These are phyloP conservation scores for Andrographis paniculata DNA, from an alignment of 305 asterid species.

Conservation along the genomic window DNA sequence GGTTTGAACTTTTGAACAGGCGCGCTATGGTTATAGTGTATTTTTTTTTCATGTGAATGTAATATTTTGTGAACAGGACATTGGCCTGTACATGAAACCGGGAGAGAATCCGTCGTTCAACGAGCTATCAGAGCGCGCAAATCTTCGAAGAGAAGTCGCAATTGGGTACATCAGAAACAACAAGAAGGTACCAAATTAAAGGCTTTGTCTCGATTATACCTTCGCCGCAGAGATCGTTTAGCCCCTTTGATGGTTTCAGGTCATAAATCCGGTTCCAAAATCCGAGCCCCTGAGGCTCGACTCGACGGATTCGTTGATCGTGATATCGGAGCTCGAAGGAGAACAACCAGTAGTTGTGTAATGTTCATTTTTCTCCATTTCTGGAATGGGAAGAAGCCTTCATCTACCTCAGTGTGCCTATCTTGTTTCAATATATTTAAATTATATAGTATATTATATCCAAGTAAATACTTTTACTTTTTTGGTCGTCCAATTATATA, in stretches of 20 bases:
- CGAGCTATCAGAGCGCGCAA: constrained; percentile 88
- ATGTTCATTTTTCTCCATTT: no score
- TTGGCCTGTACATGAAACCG: constrained; percentile 65
- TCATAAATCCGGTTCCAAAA: constrained; percentile 77
- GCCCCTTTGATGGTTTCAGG: constrained; percentile 32
- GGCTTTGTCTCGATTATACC: constrained; percentile 12
- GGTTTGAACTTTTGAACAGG: no score
- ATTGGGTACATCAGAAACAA: constrained; percentile 75
- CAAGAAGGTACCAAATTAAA: constrained; percentile 40
- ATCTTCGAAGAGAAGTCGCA: constrained; percentile 85
- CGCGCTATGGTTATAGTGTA: no score
- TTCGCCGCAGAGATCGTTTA: constrained; percentile 1
- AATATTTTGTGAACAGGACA: constrained; percentile 52
- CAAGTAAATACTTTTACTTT: no score
- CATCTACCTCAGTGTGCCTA: no score
- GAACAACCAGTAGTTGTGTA: constrained; percentile 56
- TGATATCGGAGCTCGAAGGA: constrained; percentile 89
- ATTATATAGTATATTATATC: no score
- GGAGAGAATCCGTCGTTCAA: constrained; percentile 75
- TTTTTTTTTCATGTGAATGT: no score
- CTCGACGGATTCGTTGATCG: constrained; percentile 54
- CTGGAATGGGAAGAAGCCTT: no score
- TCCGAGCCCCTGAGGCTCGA: constrained; percentile 58
- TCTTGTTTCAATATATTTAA: no score
- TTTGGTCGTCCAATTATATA: no score